Evolutionary conservation across 441 rosid species (phyloP), one percentile per base, ranked within the genome.

Genomic region (Adansonia madagascariensis): DNA sequence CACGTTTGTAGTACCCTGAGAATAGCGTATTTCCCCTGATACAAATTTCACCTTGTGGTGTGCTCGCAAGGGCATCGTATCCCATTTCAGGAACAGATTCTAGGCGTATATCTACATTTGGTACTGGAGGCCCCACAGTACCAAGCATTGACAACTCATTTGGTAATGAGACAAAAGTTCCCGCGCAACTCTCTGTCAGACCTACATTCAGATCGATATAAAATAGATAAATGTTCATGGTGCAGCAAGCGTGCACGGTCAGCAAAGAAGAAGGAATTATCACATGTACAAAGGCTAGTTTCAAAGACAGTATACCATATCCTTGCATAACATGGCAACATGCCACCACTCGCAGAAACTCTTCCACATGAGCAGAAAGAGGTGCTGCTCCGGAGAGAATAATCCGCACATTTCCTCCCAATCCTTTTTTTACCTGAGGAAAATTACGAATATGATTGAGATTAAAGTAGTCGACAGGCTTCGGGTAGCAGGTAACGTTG

Each of bases 371-470:
- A 67, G 85, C 62, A 80, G 97, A 84, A 27, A 95, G 91, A 80
- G 99, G 99, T 61, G 98, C 99, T 8, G 95, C 99, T 78, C 98
- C 99, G 20, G 99, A 96, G 56, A 96, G 82, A 82, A 96, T 90
- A 53, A 96, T 82, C 44, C 98, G 87, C 79, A 94, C 94, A 50
- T 84, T 89, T 70, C 98, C 98, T 53, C 99, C 98, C 77, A 96
- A 86, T 0, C 91, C 94, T 89, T 92, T 89, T 86, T 90, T 94
- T 67, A 96, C 31, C 31, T 27, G 31, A 27, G 31, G 1, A 1
- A n/a, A 71, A 27, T 68, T 49, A 31, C 20, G 67, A 65, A 52
- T 67, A 70, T 24, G 11, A 73, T 66, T n/a, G 75, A 78, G 66
- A 81, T 69, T 52, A 18, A 60, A 17, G 35, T n/a, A 64, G 10